phyloP scores from a whole-genome alignment of 2,329 filamentous ascomycete species.

The Aurifilum marmelostoma region DNA sequence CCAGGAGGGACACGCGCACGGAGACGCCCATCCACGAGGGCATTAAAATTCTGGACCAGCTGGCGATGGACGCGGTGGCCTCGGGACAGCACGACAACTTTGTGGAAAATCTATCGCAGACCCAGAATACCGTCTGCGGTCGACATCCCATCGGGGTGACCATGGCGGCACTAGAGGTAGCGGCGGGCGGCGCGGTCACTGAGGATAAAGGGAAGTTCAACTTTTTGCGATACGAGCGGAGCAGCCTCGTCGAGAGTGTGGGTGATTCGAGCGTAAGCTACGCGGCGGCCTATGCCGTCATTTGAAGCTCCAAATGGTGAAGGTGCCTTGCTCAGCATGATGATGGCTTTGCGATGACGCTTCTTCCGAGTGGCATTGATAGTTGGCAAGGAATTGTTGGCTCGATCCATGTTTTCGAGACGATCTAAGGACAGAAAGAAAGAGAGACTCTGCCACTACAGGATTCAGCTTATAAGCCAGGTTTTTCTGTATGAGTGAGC shows the following conservation, averaged over 20 bases:
- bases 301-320: constrained; percentile 46
- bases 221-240: constrained; percentile 87
- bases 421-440: no score
- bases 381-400: not conserved
- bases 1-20: constrained; percentile 37
- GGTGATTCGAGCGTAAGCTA: constrained; percentile 91
- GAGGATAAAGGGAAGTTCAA: constrained; percentile 63
- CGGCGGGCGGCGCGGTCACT: constrained; percentile 43
- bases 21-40: constrained; percentile 75
- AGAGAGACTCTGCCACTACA: not conserved
- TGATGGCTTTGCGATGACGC: not conserved
- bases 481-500: not conserved
- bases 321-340: not conserved
- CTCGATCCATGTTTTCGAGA: not conserved
- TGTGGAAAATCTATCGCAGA: constrained; percentile 67
- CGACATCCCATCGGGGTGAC: constrained; percentile 91
- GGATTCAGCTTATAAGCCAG: not conserved
- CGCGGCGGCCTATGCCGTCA: constrained; percentile 83
- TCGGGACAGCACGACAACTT: constrained; percentile 74
- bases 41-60: constrained; percentile 77
- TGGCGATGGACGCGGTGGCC: constrained; percentile 84
- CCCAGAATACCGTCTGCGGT: constrained; percentile 91
- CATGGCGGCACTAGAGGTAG: constrained; percentile 79
- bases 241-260: constrained; percentile 69
- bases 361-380: not conserved